These are phyloP conservation scores for Macrocystidia cucumis DNA, from an alignment of 1,284 basidiomycete genomes.

Conservation along the genomic window DNA sequence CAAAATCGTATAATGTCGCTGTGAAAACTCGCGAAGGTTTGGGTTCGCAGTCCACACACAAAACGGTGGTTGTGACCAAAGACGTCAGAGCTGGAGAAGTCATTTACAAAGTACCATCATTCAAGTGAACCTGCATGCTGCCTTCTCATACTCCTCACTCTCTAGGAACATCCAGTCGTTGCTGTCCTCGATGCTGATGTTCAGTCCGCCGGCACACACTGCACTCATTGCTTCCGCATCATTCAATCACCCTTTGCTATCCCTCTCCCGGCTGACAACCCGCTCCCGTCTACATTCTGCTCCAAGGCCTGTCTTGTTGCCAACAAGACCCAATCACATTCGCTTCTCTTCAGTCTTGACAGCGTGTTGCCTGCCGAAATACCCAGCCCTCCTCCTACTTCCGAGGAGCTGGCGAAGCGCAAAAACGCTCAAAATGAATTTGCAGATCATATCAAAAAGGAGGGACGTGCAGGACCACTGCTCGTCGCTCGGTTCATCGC, in stretches of 20 bases:
- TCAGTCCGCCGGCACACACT: slow-evolving; percentile 56
- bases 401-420: slow-evolving; percentile 33
- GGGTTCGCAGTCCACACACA: slow-evolving; percentile 29
- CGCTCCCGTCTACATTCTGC: slow-evolving; percentile 58
- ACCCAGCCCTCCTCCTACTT: slow-evolving; percentile 22
- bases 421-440: slow-evolving; percentile 51
- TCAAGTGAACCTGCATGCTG: too few relatives aligned
- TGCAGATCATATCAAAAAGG: slow-evolving; percentile 42
- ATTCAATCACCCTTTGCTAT: slow-evolving; percentile 39
- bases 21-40: slow-evolving; percentile 37
- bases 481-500: slow-evolving; percentile 67
- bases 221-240: slow-evolving; percentile 60
- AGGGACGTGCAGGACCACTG: slow-evolving; percentile 36
- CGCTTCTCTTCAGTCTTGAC: slow-evolving; percentile 63
- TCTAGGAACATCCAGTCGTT: slow-evolving; percentile 72
- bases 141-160: too few relatives aligned
- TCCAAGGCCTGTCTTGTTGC: slow-evolving; percentile 57
- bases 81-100: slow-evolving; percentile 63
- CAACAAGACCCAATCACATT: slow-evolving; percentile 52
- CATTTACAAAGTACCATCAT: slow-evolving; percentile 63
- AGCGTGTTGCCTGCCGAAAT: slow-evolving; percentile 50
- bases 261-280: slow-evolving; percentile 36
- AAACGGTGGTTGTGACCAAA: slow-evolving; percentile 57
- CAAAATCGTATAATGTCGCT: slow-evolving; percentile 58
- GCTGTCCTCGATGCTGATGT: slow-evolving; percentile 64